Base-by-base conservation (phyloP, 78 protist species). In the Dictyostelium purpureum region DNA sequence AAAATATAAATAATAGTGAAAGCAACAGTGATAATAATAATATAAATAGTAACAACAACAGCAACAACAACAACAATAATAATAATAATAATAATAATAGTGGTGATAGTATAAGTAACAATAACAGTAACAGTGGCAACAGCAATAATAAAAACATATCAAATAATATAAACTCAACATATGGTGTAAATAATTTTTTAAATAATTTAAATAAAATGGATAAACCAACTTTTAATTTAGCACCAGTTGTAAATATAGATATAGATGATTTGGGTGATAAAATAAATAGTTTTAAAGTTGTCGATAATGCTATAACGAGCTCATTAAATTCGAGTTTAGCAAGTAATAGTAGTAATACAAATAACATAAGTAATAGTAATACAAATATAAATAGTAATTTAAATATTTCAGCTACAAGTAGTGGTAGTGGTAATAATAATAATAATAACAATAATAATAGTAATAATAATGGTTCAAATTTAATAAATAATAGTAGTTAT, bases 191-290 rank as follows among this genome's bases (percentile, higher is more conserved):
- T 31, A 63, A 31, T 33, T 57, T 57, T 57, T 26, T 35, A 10
- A 26, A 26, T 1, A 28, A 28, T 16, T 35, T 1, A 57, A 57
- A 57, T 57, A 57, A 57, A n/a, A 10, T 11, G 21, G 71, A 42
- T 40, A 42, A 35, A 38, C 33, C 33, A 35, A 69, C 35, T n/a
- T 69, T 69, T 42, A 69, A 69, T 69, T 69, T 69, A 40, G 33
- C 35, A 2, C 47, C 76, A n/a, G 40, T 69, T 40, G 31, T n/a
- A 9, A 69, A 69, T 42, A 40, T 69, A 19, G 76, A 69, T 21
- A 69, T 69, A 10, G 52, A 69, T n/a, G 56, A 69, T n/a, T 21
- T 69, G 47, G 76, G 76, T 42, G 76, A 69, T 40, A 69, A 42
- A 24, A 69, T 69, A 19, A 69, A n/a, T 40, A 69, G 40, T 42